Base-by-base conservation (phyloP, 1,139 yeast genomes). In the Kodamaea suecica region DNA sequence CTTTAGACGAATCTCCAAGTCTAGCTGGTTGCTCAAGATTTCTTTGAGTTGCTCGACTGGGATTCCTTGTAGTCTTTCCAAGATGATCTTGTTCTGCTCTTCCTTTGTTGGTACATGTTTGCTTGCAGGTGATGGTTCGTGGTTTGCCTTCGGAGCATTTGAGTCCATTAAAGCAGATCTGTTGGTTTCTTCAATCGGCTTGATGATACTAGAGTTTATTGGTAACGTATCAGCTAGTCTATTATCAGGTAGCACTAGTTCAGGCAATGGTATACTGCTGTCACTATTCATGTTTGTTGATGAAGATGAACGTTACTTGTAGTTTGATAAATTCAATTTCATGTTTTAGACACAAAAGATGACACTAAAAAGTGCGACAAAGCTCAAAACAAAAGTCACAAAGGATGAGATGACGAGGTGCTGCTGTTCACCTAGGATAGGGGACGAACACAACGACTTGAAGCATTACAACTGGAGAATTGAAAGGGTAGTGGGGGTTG, bases 1-100 rank as follows among this genome's bases (percentile, higher is more conserved):
- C 44, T 81, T 83, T 42, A 84, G 63, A 31, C 84, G 57, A 11
- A 84, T 79, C 53, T 84, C 94, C 37, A 83, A 57, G 53, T 84
- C 86, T 21, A 84, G 67, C 53, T 78, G 80, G 39, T 67, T 66
- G 40, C 65, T 67, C 21, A 69, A 53, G 15, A 69, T 63, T 23
- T 62, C 65, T 39, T 63, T 60, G 25, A 70, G 55, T 37, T 65
- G 58, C 7, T 61, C 64, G n/a, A 59, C 44, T 0, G 74, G 73
- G 5, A 67, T 58, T 16, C 52, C 51, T 17, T 55, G 49, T 16
- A 69, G 55, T 35, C 57, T 57, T 20, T 53, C 41, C n/a, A 49
- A 36, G 19, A 59, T n/a, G 4, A 25, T 25, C 5, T 25, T 25
- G 17, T 25, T 25, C 17, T 25, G 28, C 14, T 25, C 28, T 13